These are phyloP conservation scores for Microcos paniculata DNA, from an alignment of 345 rosid genomes.

Conservation along the genomic window DNA sequence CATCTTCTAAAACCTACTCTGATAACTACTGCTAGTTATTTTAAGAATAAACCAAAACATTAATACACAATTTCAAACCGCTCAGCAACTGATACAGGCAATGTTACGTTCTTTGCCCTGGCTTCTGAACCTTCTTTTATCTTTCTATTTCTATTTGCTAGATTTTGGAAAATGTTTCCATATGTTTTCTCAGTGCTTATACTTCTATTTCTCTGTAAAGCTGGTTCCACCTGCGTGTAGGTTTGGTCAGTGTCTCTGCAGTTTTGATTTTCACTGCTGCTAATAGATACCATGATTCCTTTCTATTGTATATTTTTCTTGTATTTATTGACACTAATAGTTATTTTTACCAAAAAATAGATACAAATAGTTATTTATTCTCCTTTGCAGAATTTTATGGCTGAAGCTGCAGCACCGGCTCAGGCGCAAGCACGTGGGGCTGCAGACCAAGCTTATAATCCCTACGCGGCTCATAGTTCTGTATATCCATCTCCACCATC, in stretches of 20 bases:
- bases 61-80: slow-evolving; percentile 94
- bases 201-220: background rate
- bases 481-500: slow-evolving; percentile 80
- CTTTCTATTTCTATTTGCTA: background rate
- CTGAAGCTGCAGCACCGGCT: slow-evolving; percentile 44
- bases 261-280: background rate
- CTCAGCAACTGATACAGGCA: slow-evolving; percentile 96
- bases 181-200: background rate
- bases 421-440: slow-evolving; percentile 36
- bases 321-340: too few species aligned
- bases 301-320: background rate
- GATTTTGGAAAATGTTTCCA: background rate
- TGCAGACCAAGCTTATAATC: slow-evolving; percentile 84
- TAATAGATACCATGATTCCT: background rate
- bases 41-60: too few species aligned
- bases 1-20: too few species aligned
- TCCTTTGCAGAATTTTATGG: slow-evolving; percentile 86
- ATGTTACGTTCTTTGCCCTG: slow-evolving; percentile 12
- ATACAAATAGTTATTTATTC: too few species aligned
- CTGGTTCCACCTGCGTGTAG: background rate
- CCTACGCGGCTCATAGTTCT: slow-evolving; percentile 78
- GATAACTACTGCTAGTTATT: too few species aligned
- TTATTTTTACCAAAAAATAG: too few species aligned
- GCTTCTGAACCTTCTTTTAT: background rate
- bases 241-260: background rate